Evolutionary conservation across 1,284 basidiomycete species (phyloP).

Genomic region (Xanthoconium separans): DNA sequence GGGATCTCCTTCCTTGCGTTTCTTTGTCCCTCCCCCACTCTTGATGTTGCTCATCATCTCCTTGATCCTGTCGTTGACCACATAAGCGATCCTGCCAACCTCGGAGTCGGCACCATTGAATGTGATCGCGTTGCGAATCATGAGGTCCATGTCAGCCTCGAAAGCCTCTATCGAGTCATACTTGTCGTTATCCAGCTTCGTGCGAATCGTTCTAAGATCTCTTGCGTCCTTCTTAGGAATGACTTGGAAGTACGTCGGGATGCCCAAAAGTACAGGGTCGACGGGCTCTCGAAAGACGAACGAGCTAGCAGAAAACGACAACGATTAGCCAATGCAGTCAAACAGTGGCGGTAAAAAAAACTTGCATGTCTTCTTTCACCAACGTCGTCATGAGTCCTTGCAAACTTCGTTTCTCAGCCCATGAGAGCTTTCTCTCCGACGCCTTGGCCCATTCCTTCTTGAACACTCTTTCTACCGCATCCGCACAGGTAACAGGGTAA

Average conservation of each 20-base stretch:
- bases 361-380: slow-evolving; percentile 71
- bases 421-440: slow-evolving; percentile 72
- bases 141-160: slow-evolving; percentile 80
- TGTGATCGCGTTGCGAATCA: slow-evolving; percentile 81
- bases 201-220: slow-evolving; percentile 81
- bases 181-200: slow-evolving; percentile 80
- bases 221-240: slow-evolving; percentile 85
- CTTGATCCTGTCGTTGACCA: slow-evolving; percentile 48
- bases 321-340: not conserved
- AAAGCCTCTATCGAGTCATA: slow-evolving; percentile 78
- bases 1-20: slow-evolving; percentile 63
- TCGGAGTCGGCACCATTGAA: slow-evolving; percentile 85
- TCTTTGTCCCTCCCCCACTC: slow-evolving; percentile 46
- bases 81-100: slow-evolving; percentile 62
- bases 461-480: slow-evolving; percentile 71
- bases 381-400: slow-evolving; percentile 72
- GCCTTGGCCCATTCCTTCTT: slow-evolving; percentile 88
- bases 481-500: slow-evolving; percentile 71
- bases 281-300: slow-evolving; percentile 87
- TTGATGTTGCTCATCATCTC: slow-evolving; percentile 52
- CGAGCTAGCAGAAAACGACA: slow-evolving; percentile 43
- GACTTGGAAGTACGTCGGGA: slow-evolving; percentile 82
- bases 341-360: slow-evolving; percentile 13
- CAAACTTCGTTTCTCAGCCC: slow-evolving; percentile 81
- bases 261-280: slow-evolving; percentile 70